A percentile compares a stretch with the other conserved stretches of the same genome.
phyloP scores from a whole-genome alignment of 345 rosid genomes.

The Cardiospermum halicacabum region DNA sequence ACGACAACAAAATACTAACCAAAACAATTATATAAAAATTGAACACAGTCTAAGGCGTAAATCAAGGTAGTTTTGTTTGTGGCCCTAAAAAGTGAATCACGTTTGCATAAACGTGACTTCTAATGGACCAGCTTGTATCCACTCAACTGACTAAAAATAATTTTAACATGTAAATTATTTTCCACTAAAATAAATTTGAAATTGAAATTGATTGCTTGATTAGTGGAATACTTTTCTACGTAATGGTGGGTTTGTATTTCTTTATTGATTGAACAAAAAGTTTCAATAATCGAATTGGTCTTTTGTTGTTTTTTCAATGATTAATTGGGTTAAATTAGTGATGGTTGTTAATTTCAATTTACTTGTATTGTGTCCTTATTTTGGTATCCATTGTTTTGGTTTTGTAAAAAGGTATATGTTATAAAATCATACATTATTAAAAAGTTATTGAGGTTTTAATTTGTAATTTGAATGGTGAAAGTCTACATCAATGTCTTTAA shows the following conservation, averaged over 20 bases:
- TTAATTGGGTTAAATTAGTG: background rate
- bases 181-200: too few species aligned
- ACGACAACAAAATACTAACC: background rate
- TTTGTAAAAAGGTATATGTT: background rate
- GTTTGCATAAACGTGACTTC: conserved; percentile 10
- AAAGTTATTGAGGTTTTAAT: too few species aligned
- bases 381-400: background rate
- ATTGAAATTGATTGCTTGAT: conserved; percentile 1
- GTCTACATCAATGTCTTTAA: background rate
- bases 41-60: conserved; percentile 8
- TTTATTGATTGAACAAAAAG: background rate
- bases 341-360: background rate
- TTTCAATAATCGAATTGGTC: background rate
- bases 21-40: background rate
- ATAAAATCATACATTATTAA: too few species aligned
- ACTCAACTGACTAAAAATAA: background rate
- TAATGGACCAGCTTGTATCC: conserved; percentile 9
- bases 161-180: background rate
- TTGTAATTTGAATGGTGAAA: too few species aligned
- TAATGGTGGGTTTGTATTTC: background rate
- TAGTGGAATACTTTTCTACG: background rate
- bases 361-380: background rate
- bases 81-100: conserved; percentile 2
- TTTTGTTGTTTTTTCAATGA: background rate
- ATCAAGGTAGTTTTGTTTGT: conserved; percentile 6